Conservation (phyloP, 306 rosid genomes). For the Alnus glutinosa region DNA sequence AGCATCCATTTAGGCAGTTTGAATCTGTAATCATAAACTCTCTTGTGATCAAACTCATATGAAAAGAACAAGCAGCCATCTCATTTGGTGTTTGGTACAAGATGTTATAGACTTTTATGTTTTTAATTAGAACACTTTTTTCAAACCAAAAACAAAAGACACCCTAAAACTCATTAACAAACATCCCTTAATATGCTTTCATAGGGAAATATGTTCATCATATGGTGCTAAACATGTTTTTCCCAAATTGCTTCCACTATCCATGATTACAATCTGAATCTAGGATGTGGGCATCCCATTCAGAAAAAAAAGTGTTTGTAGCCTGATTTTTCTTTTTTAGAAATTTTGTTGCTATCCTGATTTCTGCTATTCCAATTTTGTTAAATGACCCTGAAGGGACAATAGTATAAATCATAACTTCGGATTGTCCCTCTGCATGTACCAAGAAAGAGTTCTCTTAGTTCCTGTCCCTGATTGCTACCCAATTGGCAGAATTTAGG, state of each 20-base stretch:
- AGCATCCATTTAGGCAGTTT: neutral
- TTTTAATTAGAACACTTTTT: too few relatives aligned
- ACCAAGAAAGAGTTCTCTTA: neutral
- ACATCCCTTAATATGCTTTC: neutral
- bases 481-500: too few relatives aligned
- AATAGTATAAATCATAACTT: neutral
- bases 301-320: neutral
- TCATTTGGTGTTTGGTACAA: neutral
- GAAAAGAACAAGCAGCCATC: neutral
- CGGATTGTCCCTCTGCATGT: neutral
- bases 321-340: neutral
- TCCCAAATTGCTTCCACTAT: neutral
- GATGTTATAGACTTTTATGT: neutral
- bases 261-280: neutral
- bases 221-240: neutral
- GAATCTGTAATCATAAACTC: too few relatives aligned
- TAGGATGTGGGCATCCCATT: neutral
- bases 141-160: too few relatives aligned
- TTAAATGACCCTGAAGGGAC: neutral
- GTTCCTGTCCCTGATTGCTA: neutral
- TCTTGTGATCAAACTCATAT: too few relatives aligned
- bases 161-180: too few relatives aligned
- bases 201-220: neutral
- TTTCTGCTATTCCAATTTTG: neutral
- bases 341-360: neutral